Conservation (phyloP, 139 green algal genomes). For the Coelastrella sp. region DNA sequence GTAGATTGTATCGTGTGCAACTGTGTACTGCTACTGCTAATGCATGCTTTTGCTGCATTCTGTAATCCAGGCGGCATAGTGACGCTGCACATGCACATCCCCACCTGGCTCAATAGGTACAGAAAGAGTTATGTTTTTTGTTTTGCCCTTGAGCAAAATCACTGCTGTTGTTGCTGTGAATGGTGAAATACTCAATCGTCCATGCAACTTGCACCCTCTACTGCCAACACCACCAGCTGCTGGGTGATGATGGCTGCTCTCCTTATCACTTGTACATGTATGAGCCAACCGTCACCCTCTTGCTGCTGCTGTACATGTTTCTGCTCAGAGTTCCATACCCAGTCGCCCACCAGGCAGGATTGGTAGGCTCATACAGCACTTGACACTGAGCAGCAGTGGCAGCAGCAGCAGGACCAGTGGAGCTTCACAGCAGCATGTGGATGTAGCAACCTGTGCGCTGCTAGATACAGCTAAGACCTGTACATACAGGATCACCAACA, state of each 20-base stretch:
- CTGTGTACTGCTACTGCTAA: too few species aligned
- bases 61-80: too few species aligned
- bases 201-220: too few species aligned
- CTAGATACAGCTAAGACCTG: slow-evolving; percentile 39
- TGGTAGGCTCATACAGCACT: not conserved
- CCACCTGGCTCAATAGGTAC: too few species aligned
- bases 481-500: slow-evolving; percentile 29
- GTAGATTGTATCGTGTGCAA: not conserved
- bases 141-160: too few species aligned
- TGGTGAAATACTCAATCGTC: too few species aligned
- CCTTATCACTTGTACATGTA: too few species aligned
- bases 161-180: not conserved
- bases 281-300: not conserved
- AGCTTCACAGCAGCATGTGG: slow-evolving; percentile 36
- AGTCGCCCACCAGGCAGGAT: not conserved
- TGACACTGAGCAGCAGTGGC: slow-evolving; percentile 4
- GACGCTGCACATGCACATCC: too few species aligned
- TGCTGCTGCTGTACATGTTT: not conserved
- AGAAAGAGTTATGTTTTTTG: too few species aligned
- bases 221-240: too few species aligned
- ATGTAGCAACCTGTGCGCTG: slow-evolving; percentile 28
- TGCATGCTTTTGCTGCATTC: too few species aligned
- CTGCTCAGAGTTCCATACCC: slow-evolving; percentile 37
- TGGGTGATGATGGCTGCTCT: too few species aligned
- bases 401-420: slow-evolving; percentile 8